A percentile compares a stretch with the other conserved stretches of the same genome.
phyloP scores from a whole-genome alignment of 2,329 filamentous ascomycete species.

The Neophaeococcomyces aloes region DNA sequence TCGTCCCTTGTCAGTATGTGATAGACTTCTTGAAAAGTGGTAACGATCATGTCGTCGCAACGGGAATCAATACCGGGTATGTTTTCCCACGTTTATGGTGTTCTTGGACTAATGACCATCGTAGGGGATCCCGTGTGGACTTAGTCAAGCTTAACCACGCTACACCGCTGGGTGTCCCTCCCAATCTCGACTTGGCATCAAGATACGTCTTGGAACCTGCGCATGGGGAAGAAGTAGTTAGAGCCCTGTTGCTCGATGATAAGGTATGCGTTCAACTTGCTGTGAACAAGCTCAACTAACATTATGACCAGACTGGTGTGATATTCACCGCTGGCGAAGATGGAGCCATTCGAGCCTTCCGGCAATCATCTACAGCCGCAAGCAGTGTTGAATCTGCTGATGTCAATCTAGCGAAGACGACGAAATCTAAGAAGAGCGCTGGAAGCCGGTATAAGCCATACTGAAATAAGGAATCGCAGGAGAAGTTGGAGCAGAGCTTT shows the following conservation, averaged over 20 bases:
- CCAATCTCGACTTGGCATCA: conserved; percentile 32
- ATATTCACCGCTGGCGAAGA: conserved; percentile 39
- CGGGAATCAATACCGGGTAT: conserved; percentile 19
- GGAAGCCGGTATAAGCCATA: conserved; percentile 19
- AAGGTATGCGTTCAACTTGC: conserved; percentile 26
- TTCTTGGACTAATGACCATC: not conserved
- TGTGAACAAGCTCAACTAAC: not conserved
- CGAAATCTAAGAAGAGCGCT: conserved; percentile 14
- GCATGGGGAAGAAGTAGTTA: conserved; percentile 40
- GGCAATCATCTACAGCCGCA: not conserved
- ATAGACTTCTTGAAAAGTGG: conserved; percentile 38
- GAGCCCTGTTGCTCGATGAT: conserved; percentile 36
- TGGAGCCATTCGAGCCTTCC: conserved; percentile 23
- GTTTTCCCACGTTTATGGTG: not conserved
- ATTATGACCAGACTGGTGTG: conserved; percentile 25
- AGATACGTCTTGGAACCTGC: conserved; percentile 34
- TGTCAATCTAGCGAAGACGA: conserved; percentile 7
- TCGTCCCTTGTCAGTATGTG: conserved; percentile 49
- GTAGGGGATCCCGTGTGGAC: conserved; percentile 26
- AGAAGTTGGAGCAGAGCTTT: too few species aligned
- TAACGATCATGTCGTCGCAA: conserved; percentile 17
- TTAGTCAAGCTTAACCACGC: conserved; percentile 25
- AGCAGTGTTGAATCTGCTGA: not conserved
- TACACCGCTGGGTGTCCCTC: conserved; percentile 25
- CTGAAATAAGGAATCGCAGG: conserved; percentile 6